Percentiles rank a stretch among this genome's conserved stretches.
Evolutionary conservation across 805 yeast species (phyloP).

Genomic region (Barnettozyma californica): DNA sequence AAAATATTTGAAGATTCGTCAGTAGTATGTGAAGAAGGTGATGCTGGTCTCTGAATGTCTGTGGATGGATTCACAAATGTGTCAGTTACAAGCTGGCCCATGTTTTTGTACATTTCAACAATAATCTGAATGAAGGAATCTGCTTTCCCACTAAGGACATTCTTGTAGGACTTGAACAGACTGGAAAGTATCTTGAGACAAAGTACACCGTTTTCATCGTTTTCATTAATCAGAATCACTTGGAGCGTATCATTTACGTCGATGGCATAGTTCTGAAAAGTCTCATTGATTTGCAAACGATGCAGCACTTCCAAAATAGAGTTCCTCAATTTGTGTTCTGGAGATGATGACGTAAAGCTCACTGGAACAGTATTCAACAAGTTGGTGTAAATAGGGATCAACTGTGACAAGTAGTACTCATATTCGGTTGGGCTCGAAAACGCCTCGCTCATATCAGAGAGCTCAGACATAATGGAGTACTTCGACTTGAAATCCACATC

Average conservation of each 20-base stretch:
- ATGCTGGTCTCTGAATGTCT: slow-evolving; percentile 31
- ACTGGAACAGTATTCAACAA: slow-evolving; percentile 65
- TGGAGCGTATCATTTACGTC: slow-evolving; percentile 56
- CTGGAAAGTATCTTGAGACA: slow-evolving; percentile 85
- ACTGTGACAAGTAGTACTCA: slow-evolving; percentile 61
- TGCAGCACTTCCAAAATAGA: slow-evolving; percentile 74
- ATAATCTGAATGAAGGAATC: slow-evolving; percentile 75
- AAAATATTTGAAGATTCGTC: slow-evolving; percentile 44
- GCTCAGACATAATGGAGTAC: slow-evolving; percentile 69
- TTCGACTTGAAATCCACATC: slow-evolving; percentile 52
- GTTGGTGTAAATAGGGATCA: slow-evolving; percentile 65
- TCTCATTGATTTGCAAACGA: slow-evolving; percentile 77
- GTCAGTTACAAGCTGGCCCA: slow-evolving; percentile 68
- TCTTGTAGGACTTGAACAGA: slow-evolving; percentile 79
- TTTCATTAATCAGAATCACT: slow-evolving; percentile 62
- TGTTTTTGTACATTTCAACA: slow-evolving; percentile 69
- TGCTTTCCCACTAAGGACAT: slow-evolving; percentile 61
- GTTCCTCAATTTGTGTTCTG: slow-evolving; percentile 74
- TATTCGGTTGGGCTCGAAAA: slow-evolving; percentile 80
- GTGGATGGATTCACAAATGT: slow-evolving; percentile 44
- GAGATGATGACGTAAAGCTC: slow-evolving; percentile 58
- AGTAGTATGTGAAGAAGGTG: slow-evolving; percentile 34
- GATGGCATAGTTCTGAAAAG: slow-evolving; percentile 64
- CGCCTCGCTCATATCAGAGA: slow-evolving; percentile 82
- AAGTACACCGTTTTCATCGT: slow-evolving; percentile 92